Evolutionary conservation across 495 filamentous ascomycete genomes (phyloP).

Genomic region (Podospora australis): DNA sequence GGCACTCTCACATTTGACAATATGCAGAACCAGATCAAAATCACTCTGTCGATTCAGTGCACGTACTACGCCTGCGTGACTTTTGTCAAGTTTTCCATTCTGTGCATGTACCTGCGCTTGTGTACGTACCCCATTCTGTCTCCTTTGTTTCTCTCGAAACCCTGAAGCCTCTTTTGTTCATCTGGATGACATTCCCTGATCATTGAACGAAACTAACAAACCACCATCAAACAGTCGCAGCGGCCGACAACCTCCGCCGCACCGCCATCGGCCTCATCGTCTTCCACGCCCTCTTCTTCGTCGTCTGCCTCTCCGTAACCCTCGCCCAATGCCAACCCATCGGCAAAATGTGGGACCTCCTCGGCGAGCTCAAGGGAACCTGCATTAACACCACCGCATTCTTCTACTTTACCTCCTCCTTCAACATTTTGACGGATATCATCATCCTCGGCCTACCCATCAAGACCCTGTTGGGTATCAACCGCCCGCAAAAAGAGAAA

Average conservation of each 20-base stretch:
- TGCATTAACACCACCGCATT: slow-evolving; percentile 46
- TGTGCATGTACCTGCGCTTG: slow-evolving; percentile 1
- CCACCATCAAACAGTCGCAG: no score
- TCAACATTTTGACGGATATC: slow-evolving; percentile 48
- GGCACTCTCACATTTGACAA: not conserved
- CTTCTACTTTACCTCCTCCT: slow-evolving; percentile 46
- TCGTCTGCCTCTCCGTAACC: slow-evolving; percentile 31
- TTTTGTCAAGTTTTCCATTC: slow-evolving; percentile 1
- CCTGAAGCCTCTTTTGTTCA: no score
- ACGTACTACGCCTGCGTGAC: slow-evolving; percentile 1
- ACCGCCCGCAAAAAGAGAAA: slow-evolving; percentile 40
- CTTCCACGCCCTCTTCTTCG: slow-evolving; percentile 32
- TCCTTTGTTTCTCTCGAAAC: not conserved
- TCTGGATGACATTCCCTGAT: no score
- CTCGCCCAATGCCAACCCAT: slow-evolving; percentile 42
- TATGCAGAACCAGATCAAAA: not conserved
- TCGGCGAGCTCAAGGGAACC: slow-evolving; percentile 20
- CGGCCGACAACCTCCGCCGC: slow-evolving; percentile 25
- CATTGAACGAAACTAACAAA: no score
- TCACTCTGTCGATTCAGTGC: not conserved
- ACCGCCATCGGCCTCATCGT: slow-evolving; percentile 29
- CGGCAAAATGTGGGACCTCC: slow-evolving; percentile 41
- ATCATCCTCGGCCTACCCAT: slow-evolving; percentile 48
- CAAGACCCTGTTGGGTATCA: slow-evolving; percentile 36
- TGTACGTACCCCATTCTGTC: not conserved